phyloP scores from a whole-genome alignment of 169 alveolate genomes.

The Perkinsus olseni region DNA sequence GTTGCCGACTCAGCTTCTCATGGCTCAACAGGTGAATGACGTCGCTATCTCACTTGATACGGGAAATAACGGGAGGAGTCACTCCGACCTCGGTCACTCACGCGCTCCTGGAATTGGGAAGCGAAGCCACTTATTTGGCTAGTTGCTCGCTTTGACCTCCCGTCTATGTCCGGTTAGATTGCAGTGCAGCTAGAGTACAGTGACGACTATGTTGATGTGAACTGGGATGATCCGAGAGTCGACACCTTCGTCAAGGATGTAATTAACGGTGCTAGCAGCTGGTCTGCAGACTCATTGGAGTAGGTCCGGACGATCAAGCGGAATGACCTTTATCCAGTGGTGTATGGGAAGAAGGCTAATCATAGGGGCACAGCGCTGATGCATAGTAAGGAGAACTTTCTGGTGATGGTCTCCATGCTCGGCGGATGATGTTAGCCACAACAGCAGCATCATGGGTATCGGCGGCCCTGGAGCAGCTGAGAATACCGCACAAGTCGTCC shows the following conservation, averaged over 20 bases:
- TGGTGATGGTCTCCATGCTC: too few species aligned
- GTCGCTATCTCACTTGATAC: too few species aligned
- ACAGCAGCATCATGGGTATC: neutral
- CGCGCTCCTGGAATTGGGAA: too few species aligned
- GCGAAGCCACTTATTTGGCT: too few species aligned
- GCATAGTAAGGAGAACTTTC: too few species aligned
- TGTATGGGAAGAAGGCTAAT: neutral
- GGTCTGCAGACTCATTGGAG: neutral
- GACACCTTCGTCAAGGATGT: neutral
- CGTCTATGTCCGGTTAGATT: neutral
- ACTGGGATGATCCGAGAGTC: neutral
- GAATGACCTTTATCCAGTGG: neutral
- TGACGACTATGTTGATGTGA: neutral
- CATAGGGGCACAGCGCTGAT: neutral
- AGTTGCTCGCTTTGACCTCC: too few species aligned
- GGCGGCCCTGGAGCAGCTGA: constrained; percentile 17
- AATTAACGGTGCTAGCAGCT: neutral
- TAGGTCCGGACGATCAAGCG: neutral
- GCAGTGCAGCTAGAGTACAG: neutral
- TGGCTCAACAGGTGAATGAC: constrained; percentile 27
- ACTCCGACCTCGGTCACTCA: too few species aligned
- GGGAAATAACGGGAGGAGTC: too few species aligned
- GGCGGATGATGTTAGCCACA: too few species aligned
- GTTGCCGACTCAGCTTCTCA: constrained; percentile 22
- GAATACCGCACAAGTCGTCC: constrained; percentile 22